Evolutionary conservation across 2,329 filamentous ascomycete species (phyloP), one percentile per base, ranked within the genome.

Genomic region (Emericellopsis atlantica): DNA sequence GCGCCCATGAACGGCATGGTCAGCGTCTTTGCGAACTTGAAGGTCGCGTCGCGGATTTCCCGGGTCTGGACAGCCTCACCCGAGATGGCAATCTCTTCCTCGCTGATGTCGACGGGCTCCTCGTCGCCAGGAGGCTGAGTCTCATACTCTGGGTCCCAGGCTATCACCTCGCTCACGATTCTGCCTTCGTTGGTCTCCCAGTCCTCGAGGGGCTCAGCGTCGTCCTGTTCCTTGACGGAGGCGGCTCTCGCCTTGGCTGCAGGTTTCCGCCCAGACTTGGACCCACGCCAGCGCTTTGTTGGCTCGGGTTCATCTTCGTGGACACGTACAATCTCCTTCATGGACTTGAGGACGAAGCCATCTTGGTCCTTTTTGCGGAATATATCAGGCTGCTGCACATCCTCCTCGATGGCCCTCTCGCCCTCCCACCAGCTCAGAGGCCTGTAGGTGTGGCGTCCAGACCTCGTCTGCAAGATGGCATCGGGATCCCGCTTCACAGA

Each of bases 401-500:
- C 67, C 40, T 81, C 78, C 52, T 79, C 85, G 18, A 87, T 74
- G 37, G 83, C 76, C 41, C 75, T 76, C 56, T 96, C 90, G 48
- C 88, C 88, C 51, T 79, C 79, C 90, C 90, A 96, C 56, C 74
- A 94, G 22, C 85, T 78, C 29, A 95, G 62, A 1, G 89, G 92
- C 45, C 77, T 76, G 46, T 86, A 80, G 9, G 84, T 86, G 40
- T 78, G 76, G 43, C 92, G 77, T 2, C 87, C 89, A 11, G 82
- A 90, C 41, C 87, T 79, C 39, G 81, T 84, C 36, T 69, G 73
- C 24, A 68, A 67, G 46, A 74, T 65, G 22, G 62, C 66, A 40
- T 78, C 69, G 1, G 64, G 57, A 8, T 66, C 65, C 26, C 64
- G 64, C 34, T 70, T 67, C 40, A 68, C 55, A 39, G 72, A 73